Percentiles rank a stretch among this genome's conserved stretches.
These are phyloP conservation scores for Ogataea paraovalis DNA, from an alignment of 805 yeast genomes.

Conservation along the genomic window DNA sequence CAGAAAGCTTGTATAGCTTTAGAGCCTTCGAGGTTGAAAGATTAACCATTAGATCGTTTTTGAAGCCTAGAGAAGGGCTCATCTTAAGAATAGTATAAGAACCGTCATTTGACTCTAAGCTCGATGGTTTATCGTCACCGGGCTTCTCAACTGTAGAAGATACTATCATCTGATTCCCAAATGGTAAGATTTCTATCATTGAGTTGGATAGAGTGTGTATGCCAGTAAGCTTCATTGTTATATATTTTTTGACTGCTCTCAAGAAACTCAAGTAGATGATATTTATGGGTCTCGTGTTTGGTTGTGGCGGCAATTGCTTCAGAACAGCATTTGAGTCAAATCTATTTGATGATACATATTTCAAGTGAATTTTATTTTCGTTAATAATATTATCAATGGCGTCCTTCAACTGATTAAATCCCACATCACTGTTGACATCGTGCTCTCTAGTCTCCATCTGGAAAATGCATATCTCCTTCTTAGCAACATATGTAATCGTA, in stretches of 20 bases:
- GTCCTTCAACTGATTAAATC: constrained; percentile 29
- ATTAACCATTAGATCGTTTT: constrained; percentile 40
- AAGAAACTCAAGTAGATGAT: constrained; percentile 43
- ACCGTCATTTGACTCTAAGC: constrained; percentile 1
- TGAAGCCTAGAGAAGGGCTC: constrained; percentile 45
- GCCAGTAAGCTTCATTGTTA: constrained; percentile 26
- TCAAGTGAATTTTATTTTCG: constrained; percentile 23
- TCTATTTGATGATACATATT: constrained; percentile 23
- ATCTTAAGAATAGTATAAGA: constrained; percentile 35
- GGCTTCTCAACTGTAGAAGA: constrained; percentile 25
- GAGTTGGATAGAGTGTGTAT: constrained; percentile 19
- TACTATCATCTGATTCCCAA: constrained; percentile 42
- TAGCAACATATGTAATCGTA: constrained; percentile 27
- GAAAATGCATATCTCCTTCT: constrained; percentile 30
- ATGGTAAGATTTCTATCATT: constrained; percentile 39
- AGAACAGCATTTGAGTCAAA: constrained; percentile 28
- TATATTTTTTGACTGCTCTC: constrained; percentile 44
- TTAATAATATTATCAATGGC: constrained; percentile 29
- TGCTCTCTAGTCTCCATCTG: constrained; percentile 23
- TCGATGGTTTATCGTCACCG: neutral
- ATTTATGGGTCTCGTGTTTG: constrained; percentile 23
- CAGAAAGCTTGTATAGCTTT: constrained; percentile 19
- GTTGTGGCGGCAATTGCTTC: constrained; percentile 9
- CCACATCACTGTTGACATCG: constrained; percentile 17
- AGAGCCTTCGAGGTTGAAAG: constrained; percentile 23